phyloP scores from a whole-genome alignment of 2,329 filamentous ascomycete genomes.

The Didymosphaeria variabile region DNA sequence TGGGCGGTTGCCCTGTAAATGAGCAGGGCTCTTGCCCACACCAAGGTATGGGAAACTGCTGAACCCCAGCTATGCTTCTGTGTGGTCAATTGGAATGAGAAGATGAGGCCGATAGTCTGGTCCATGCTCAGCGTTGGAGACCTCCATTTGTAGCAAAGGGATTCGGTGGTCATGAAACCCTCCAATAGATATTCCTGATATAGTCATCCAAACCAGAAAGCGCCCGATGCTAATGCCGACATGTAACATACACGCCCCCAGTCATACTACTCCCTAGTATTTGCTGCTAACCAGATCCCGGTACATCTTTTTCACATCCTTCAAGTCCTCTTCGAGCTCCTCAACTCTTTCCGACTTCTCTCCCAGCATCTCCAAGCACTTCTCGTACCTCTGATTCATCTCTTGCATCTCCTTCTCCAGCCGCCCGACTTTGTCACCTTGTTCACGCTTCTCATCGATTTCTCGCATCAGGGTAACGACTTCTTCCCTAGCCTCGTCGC shows the following conservation, averaged over 20 bases:
- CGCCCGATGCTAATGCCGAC: neutral
- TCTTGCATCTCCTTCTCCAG: slow-evolving; percentile 74
- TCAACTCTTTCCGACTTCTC: slow-evolving; percentile 97
- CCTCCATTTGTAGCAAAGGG: too few species aligned
- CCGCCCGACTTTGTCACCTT: slow-evolving; percentile 67
- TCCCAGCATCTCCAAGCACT: slow-evolving; percentile 90
- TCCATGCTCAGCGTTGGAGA: too few species aligned
- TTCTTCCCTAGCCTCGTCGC: slow-evolving; percentile 90
- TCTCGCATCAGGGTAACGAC: slow-evolving; percentile 92
- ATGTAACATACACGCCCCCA: neutral
- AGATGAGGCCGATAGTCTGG: neutral
- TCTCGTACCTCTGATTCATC: slow-evolving; percentile 82
- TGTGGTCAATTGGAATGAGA: neutral
- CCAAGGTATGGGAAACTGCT: neutral
- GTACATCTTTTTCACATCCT: slow-evolving; percentile 96
- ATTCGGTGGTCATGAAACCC: neutral
- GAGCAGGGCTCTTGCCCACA: neutral
- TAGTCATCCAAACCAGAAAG: neutral
- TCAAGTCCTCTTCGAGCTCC: slow-evolving; percentile 86
- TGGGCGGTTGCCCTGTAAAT: too few species aligned
- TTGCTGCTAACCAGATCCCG: slow-evolving; percentile 89
- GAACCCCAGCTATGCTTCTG: neutral
- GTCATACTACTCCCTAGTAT: slow-evolving; percentile 58
- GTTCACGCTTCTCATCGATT: slow-evolving; percentile 72
- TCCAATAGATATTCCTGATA: neutral